Evolutionary conservation across 495 filamentous ascomycete genomes (phyloP).

Genomic region (Aspergillus bridgeri): DNA sequence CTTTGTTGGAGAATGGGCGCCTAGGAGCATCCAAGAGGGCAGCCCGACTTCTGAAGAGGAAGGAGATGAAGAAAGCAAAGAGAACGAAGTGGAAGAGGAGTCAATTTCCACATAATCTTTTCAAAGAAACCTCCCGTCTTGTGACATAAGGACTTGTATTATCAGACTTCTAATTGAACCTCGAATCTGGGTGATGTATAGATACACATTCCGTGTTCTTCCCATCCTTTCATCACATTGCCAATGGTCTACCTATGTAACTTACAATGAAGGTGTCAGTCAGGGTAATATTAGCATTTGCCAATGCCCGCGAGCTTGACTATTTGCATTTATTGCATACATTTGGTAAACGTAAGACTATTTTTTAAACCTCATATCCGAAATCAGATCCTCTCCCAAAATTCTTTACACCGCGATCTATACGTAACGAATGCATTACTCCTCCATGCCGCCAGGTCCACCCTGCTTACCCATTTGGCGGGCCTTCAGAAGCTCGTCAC

Average conservation of each 20-base stretch:
- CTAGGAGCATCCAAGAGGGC: conserved; percentile 9
- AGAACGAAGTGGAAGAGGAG: conserved; percentile 4
- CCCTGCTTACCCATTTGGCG: conserved; percentile 74
- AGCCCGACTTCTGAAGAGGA: conserved; percentile 12
- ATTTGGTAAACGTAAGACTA: conserved; percentile 17
- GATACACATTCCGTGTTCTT: not conserved
- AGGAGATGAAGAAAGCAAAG: conserved; percentile 4
- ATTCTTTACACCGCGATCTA: conserved; percentile 28
- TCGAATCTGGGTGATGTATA: not conserved
- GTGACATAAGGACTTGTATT: not conserved
- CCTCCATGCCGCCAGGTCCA: conserved; percentile 45
- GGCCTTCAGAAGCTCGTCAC: conserved; percentile 96
- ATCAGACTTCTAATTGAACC: not conserved
- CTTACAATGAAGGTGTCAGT: not conserved
- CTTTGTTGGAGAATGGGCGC: conserved; percentile 38
- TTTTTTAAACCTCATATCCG: conserved; percentile 13
- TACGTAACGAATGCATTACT: conserved; percentile 35
- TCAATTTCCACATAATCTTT: not conserved
- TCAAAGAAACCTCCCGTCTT: not conserved
- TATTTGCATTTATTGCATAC: conserved; percentile 31
- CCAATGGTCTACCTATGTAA: no score
- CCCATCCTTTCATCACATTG: no score
- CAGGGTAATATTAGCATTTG: conserved; percentile 3
- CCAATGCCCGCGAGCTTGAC: conserved; percentile 7
- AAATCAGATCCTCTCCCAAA: conserved; percentile 8